These are phyloP conservation scores for Colletotrichum lentis DNA, from an alignment of 2,329 filamentous ascomycete species.

Conservation along the genomic window DNA sequence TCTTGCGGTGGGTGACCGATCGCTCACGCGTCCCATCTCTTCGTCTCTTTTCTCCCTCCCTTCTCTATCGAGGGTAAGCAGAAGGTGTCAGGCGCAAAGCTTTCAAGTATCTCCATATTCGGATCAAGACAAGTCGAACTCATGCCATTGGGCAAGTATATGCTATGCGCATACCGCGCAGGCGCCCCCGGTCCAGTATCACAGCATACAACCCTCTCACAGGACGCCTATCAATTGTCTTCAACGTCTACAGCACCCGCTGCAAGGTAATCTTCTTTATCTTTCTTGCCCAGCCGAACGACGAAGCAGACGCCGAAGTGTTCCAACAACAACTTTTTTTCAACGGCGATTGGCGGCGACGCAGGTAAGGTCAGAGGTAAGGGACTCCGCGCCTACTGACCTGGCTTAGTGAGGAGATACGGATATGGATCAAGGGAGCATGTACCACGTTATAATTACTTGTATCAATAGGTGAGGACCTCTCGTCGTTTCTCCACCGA, in stretches of 20 bases:
- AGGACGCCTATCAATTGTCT: neutral
- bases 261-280: conserved; percentile 34
- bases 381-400: conserved; percentile 52
- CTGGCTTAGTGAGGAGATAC: conserved; percentile 38
- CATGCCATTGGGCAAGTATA: conserved; percentile 7
- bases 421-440: conserved; percentile 20
- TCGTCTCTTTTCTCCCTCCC: conserved; percentile 46
- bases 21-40: conserved; percentile 25
- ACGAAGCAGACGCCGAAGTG: neutral
- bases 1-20: conserved; percentile 54
- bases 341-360: conserved; percentile 43
- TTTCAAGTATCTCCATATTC: conserved; percentile 10
- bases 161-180: neutral
- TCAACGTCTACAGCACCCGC: conserved; percentile 8
- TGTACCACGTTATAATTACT: conserved; percentile 35
- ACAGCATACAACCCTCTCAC: neutral
- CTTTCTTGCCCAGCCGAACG: conserved; percentile 6
- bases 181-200: conserved; percentile 1
- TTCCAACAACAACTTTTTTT: neutral
- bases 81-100: conserved; percentile 23
- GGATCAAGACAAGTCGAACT: conserved; percentile 6
- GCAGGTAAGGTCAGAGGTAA: conserved; percentile 67
- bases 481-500: conserved; percentile 18
- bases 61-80: conserved; percentile 50
- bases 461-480: conserved; percentile 38